Percentiles rank a stretch among this genome's conserved stretches.
These are phyloP conservation scores for Trichosporon coremiiforme DNA, from an alignment of 1,284 basidiomycete genomes.

Conservation along the genomic window DNA sequence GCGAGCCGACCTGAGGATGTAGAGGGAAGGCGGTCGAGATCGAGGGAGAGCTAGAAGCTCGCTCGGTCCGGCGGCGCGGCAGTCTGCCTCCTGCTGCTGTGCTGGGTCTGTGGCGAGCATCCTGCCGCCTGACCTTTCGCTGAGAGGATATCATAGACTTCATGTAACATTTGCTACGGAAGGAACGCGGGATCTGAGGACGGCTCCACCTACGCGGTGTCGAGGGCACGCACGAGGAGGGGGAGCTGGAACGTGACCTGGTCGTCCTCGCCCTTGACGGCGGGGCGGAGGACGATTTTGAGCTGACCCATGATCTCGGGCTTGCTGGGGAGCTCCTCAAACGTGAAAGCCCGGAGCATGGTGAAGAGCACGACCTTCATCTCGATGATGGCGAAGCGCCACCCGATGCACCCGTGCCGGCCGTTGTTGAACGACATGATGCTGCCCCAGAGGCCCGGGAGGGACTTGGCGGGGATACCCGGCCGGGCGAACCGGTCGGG, in stretches of 20 bases:
- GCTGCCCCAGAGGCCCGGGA: constrained; percentile 67
- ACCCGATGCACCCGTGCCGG: constrained; percentile 70
- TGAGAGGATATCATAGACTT: background rate
- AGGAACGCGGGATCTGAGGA: background rate
- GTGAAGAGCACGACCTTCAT: constrained; percentile 66
- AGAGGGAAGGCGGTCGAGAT: background rate
- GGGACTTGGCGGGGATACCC: constrained; percentile 52
- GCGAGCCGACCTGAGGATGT: background rate
- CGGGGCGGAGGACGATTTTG: constrained; percentile 49
- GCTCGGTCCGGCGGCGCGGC: background rate
- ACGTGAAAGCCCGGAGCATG: constrained; percentile 63
- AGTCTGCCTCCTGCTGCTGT: background rate
- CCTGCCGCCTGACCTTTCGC: too few relatives aligned
- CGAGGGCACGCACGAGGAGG: constrained; percentile 36
- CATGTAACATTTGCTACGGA: constrained; percentile 9
- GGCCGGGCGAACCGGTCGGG: constrained; percentile 63
- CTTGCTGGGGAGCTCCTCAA: constrained; percentile 58
- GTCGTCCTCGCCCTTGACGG: constrained; percentile 45
- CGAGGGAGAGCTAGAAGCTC: background rate
- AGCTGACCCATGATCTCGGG: constrained; percentile 46
- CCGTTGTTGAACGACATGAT: constrained; percentile 69
- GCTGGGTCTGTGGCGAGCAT: background rate
- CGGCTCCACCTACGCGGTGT: background rate
- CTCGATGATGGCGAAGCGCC: constrained; percentile 69
- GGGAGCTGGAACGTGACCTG: constrained; percentile 52